These are phyloP conservation scores for Agrocybe praecox DNA, from an alignment of 768 basidiomycete species.

Conservation along the genomic window DNA sequence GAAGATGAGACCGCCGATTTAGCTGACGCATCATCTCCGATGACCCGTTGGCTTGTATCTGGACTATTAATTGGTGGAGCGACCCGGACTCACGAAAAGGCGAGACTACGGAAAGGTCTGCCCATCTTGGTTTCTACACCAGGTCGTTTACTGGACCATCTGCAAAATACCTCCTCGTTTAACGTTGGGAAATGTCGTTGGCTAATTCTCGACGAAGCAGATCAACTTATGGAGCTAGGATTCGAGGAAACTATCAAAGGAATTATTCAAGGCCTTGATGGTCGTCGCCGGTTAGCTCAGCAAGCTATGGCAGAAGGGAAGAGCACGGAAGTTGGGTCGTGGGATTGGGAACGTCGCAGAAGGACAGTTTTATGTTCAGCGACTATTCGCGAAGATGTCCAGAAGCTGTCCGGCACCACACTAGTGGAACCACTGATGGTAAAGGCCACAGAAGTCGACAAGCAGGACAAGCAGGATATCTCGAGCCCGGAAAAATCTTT, in stretches of 20 bases:
- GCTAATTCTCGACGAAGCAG: slow-evolving; percentile 97
- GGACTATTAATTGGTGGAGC: slow-evolving; percentile 94
- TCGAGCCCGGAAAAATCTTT: slow-evolving; percentile 7
- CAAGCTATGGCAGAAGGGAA: slow-evolving; percentile 69
- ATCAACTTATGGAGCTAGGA: slow-evolving; percentile 96
- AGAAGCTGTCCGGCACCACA: slow-evolving; percentile 86
- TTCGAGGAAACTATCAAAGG: slow-evolving; percentile 95
- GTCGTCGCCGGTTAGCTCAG: slow-evolving; percentile 71
- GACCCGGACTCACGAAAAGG: slow-evolving; percentile 94
- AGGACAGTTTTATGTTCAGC: slow-evolving; percentile 95
- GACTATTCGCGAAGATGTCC: slow-evolving; percentile 93
- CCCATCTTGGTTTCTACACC: slow-evolving; percentile 97
- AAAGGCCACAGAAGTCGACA: slow-evolving; percentile 65
- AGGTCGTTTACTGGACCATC: slow-evolving; percentile 91
- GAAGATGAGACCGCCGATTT: slow-evolving; percentile 56
- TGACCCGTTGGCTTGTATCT: slow-evolving; percentile 93
- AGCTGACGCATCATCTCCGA: slow-evolving; percentile 41
- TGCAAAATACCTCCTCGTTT: slow-evolving; percentile 94
- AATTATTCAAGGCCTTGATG: slow-evolving; percentile 86
- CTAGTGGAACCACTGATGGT: slow-evolving; percentile 82
- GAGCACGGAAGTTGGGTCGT: slow-evolving; percentile 75
- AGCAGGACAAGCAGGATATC: slow-evolving; percentile 14
- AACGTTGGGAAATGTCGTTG: slow-evolving; percentile 93
- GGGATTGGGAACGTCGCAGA: slow-evolving; percentile 80
- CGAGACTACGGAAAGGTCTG: slow-evolving; percentile 89